Percentiles rank a stretch among this genome's conserved stretches.
These are phyloP conservation scores for Ceriops tagal DNA, from an alignment of 345 rosid genomes.

Conservation along the genomic window DNA sequence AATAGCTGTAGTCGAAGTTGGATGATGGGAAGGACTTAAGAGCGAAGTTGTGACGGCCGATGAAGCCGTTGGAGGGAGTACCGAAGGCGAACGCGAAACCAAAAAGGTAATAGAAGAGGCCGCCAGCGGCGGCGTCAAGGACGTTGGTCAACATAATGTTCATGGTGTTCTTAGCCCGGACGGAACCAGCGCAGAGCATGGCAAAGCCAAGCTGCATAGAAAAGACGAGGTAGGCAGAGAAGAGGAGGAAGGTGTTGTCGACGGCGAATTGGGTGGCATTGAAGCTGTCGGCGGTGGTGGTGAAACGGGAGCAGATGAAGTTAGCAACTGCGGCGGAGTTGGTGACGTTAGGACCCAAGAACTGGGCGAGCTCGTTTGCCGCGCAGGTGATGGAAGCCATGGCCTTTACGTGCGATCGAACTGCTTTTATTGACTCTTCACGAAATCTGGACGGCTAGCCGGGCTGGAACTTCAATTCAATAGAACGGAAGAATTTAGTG, in stretches of 20 bases:
- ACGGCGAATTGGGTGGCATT: constrained; percentile 57
- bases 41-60: constrained; percentile 68
- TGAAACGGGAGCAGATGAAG: constrained; percentile 52
- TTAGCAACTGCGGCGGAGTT: constrained; percentile 44
- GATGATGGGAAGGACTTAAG: constrained; percentile 40
- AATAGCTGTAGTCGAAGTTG: constrained; percentile 50
- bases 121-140: constrained; percentile 87
- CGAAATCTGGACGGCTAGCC: no score
- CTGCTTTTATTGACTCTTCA: no score
- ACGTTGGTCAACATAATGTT: constrained; percentile 96
- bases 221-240: constrained; percentile 90
- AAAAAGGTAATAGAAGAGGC: constrained; percentile 80
- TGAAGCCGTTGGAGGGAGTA: constrained; percentile 67
- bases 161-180: constrained; percentile 89
- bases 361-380: constrained; percentile 30
- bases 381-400: constrained; percentile 38
- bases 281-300: constrained; percentile 30
- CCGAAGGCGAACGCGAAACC: constrained; percentile 95
- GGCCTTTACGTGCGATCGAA: neutral
- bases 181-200: constrained; percentile 97
- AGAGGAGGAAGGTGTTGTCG: constrained; percentile 81
- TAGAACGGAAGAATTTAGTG: no score
- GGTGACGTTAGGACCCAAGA: constrained; percentile 59
- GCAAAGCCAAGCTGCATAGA: constrained; percentile 95
- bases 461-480: no score